These are phyloP conservation scores for Hysterangium stoloniferum DNA, from an alignment of 768 basidiomycete genomes.

Conservation along the genomic window DNA sequence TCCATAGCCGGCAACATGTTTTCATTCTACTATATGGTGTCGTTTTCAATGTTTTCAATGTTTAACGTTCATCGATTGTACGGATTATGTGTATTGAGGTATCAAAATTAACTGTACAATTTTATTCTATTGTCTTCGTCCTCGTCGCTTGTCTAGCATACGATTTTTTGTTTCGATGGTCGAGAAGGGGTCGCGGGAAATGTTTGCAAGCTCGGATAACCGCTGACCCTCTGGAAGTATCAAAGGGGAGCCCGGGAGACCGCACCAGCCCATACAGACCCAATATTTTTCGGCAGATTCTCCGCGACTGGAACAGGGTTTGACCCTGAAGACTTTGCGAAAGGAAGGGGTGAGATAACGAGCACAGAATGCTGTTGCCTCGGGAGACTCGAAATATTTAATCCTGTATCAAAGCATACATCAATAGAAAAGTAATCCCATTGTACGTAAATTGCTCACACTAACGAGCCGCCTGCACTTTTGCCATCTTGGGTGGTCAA, in stretches of 20 bases:
- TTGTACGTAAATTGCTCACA: no score
- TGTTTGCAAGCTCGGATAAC: no score
- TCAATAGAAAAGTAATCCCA: constrained; percentile 6
- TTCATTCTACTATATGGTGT: background rate
- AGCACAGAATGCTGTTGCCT: constrained; percentile 55
- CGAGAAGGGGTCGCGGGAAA: no score
- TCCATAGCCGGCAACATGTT: background rate
- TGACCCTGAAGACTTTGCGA: constrained; percentile 55
- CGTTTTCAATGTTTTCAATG: no score
- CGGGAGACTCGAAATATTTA: constrained; percentile 79
- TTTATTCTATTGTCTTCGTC: no score
- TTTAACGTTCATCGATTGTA: no score
- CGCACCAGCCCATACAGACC: constrained; percentile 61
- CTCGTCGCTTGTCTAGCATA: no score
- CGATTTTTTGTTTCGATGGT: no score
- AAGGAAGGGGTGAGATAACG: constrained; percentile 58
- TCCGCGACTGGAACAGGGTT: constrained; percentile 73
- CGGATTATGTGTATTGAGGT: no score
- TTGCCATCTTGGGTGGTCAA: constrained; percentile 40
- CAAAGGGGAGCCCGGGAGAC: no score
- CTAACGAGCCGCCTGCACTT: constrained; percentile 41
- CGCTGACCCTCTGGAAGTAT: no score
- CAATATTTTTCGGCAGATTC: constrained; percentile 83
- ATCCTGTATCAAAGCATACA: constrained; percentile 39
- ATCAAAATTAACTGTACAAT: no score